Percentiles rank a stretch among this genome's conserved stretches.
Evolutionary conservation across 2,329 filamentous ascomycete genomes (phyloP).

Genomic region (Torrubiella hemipterigena): DNA sequence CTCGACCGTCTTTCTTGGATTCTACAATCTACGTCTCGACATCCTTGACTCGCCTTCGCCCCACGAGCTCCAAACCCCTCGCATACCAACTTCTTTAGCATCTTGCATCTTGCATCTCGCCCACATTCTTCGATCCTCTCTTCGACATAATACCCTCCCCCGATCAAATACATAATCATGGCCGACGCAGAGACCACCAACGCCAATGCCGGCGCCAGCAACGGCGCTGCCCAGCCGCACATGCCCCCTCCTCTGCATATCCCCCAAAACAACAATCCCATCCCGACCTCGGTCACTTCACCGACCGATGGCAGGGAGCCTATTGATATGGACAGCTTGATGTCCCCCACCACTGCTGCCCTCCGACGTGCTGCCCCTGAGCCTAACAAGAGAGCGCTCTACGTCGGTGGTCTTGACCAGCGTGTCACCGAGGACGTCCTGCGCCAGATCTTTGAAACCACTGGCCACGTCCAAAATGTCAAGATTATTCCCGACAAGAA

Average conservation of each 20-base stretch:
- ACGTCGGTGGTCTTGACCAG: constrained; percentile 89
- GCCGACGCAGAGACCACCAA: constrained; percentile 60
- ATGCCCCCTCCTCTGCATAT: constrained; percentile 75
- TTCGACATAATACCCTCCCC: constrained; percentile 8
- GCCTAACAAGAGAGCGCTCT: constrained; percentile 95
- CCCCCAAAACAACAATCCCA: constrained; percentile 90
- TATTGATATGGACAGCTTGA: constrained; percentile 52
- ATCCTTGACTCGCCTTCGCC: no score
- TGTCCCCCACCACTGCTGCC: constrained; percentile 75
- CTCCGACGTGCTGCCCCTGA: constrained; percentile 90
- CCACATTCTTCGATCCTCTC: no score
- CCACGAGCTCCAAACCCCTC: no score
- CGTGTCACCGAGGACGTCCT: constrained; percentile 92
- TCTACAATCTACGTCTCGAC: no score
- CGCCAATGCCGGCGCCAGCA: constrained; percentile 45
- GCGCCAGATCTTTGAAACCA: constrained; percentile 97
- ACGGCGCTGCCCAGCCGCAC: constrained; percentile 48
- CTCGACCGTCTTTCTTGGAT: no score
- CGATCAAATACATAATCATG: constrained; percentile 40
- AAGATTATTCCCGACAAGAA: constrained; percentile 99
- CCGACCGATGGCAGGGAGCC: constrained; percentile 64
- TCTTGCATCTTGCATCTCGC: no score
- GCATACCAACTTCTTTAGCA: no score
- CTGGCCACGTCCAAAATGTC: constrained; percentile 93
- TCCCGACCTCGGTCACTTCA: constrained; percentile 84